Conservation (phyloP, 306 rosid species). For the Phaseolus lunatus region DNA sequence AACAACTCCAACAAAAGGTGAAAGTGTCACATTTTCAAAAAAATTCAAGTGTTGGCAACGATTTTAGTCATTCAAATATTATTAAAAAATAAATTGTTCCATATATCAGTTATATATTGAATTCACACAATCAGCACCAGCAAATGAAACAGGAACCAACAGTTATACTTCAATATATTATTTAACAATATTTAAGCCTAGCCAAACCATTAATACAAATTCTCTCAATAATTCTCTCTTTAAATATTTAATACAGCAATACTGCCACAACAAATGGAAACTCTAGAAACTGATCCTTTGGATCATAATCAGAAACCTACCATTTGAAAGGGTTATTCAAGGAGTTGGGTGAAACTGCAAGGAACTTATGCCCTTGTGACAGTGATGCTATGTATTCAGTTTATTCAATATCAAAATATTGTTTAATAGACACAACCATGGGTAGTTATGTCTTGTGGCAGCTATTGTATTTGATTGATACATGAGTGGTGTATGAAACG, state of each 20-base stretch:
- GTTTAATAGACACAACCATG: background rate
- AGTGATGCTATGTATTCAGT: background rate
- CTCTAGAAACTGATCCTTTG: background rate
- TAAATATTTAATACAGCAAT: background rate
- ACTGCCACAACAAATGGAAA: background rate
- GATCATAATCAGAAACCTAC: constrained; percentile 4
- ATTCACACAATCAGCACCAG: background rate
- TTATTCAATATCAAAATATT: background rate
- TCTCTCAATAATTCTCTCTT: background rate
- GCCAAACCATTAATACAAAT: background rate
- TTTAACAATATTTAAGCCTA: background rate
- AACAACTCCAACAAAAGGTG: constrained; percentile 4
- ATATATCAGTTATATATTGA: background rate
- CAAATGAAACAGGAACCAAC: background rate
- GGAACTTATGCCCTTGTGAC: background rate
- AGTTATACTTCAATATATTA: background rate
- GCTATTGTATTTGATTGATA: background rate
- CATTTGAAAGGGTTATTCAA: constrained; percentile 7
- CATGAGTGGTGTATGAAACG: background rate
- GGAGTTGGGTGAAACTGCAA: background rate
- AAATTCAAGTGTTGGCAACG: background rate
- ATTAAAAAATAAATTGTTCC: background rate
- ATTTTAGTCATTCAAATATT: constrained; percentile 12
- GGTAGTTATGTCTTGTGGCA: background rate
- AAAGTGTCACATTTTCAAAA: constrained; percentile 1